Percentiles rank a stretch among this genome's conserved stretches.
Evolutionary conservation across 2,329 filamentous ascomycete genomes (phyloP).

Genomic region (Ophiostoma perfectum): DNA sequence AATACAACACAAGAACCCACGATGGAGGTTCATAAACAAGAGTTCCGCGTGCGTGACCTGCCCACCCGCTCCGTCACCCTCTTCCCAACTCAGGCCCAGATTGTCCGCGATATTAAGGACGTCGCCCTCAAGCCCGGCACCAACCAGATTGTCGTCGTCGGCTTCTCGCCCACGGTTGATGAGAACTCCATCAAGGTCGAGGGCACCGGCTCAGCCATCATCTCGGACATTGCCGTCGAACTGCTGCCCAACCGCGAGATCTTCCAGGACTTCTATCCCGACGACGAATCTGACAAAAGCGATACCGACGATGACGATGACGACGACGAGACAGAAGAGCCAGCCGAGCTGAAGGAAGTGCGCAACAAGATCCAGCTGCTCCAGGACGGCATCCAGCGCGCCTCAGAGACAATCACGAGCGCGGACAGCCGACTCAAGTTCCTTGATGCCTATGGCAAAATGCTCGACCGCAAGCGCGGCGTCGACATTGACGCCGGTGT

Average conservation of each 20-base stretch:
- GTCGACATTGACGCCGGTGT: constrained; percentile 37
- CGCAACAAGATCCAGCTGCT: constrained; percentile 33
- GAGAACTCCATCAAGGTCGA: constrained; percentile 56
- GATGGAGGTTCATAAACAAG: constrained; percentile 42
- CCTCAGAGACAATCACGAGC: constrained; percentile 33
- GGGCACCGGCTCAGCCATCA: constrained; percentile 51
- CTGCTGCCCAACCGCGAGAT: constrained; percentile 50
- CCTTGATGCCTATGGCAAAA: constrained; percentile 39
- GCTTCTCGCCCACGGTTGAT: constrained; percentile 49
- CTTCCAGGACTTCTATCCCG: constrained; percentile 51
- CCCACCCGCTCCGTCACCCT: constrained; percentile 57
- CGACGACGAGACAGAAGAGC: constrained; percentile 30
- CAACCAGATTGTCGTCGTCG: constrained; percentile 53
- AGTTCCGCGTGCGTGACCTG: constrained; percentile 53
- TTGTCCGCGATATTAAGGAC: constrained; percentile 55
- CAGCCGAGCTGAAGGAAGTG: constrained; percentile 31
- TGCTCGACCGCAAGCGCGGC: constrained; percentile 34
- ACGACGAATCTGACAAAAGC: constrained; percentile 36
- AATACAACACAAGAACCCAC: background rate
- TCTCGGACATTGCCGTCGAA: constrained; percentile 59
- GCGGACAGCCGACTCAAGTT: constrained; percentile 38
- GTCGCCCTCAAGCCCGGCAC: constrained; percentile 48
- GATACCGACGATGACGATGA: constrained; percentile 30
- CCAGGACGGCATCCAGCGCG: constrained; percentile 31
- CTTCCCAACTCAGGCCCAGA: constrained; percentile 56